Conservation (phyloP, 768 basidiomycete genomes). For the Lanmaoa pseudosensibilis region DNA sequence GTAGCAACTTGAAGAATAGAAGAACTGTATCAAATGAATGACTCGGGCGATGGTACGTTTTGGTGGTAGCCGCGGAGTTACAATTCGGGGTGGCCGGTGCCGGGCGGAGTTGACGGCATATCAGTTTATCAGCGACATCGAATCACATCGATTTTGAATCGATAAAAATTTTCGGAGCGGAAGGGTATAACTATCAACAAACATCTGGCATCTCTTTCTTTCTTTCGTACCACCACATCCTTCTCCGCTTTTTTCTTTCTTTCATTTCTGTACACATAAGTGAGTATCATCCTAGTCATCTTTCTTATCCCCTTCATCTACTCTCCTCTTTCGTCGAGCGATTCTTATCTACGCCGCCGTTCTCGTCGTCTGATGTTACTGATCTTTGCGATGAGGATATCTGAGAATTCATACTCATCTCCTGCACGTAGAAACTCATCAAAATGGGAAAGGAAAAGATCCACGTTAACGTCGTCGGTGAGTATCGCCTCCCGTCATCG, state of each 20-base stretch:
- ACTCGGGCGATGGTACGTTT: neutral
- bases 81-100: conserved; percentile 24
- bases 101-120: conserved; percentile 45
- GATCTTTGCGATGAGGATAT: conserved; percentile 27
- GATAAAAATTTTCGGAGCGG: conserved; percentile 61
- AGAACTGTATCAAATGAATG: neutral
- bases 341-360: conserved; percentile 19
- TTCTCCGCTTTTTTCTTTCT: conserved; percentile 28
- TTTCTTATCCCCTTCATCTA: conserved; percentile 19
- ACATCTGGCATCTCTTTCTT: conserved; percentile 39
- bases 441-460: conserved; percentile 96
- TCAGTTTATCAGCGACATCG: conserved; percentile 47
- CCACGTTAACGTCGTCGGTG: conserved; percentile 98
- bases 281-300: conserved; percentile 34
- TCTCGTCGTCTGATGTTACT: conserved; percentile 7
- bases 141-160: conserved; percentile 63
- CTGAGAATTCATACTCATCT: conserved; percentile 13
- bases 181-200: conserved; percentile 62
- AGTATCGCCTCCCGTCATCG: conserved; percentile 35
- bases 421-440: conserved; percentile 44
- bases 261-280: conserved; percentile 43
- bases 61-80: conserved; percentile 7
- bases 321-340: conserved; percentile 15
- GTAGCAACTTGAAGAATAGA: neutral
- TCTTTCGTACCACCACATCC: conserved; percentile 38